phyloP scores from a whole-genome alignment of 768 basidiomycete species.

The Lentinula sp. region DNA sequence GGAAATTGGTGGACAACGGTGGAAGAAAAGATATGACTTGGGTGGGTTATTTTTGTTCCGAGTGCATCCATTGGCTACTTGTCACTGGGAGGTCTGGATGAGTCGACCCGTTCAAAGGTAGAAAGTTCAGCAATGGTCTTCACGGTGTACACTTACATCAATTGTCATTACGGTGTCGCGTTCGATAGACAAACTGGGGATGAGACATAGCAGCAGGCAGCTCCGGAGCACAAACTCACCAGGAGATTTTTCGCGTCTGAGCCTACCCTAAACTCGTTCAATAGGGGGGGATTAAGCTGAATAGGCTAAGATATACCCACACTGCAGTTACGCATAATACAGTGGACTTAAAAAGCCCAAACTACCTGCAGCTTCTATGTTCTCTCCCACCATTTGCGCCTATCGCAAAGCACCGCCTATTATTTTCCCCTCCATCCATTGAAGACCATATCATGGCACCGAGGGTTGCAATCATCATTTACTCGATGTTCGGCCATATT shows the following conservation, averaged over 20 bases:
- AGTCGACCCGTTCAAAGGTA: background rate
- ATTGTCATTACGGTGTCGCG: no score
- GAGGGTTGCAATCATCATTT: conserved; percentile 65
- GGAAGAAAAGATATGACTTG: background rate
- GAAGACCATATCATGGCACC: conserved; percentile 25
- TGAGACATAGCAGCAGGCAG: no score
- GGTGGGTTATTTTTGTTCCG: background rate
- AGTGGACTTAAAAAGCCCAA: background rate
- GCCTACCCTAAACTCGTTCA: background rate
- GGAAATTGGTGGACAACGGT: background rate
- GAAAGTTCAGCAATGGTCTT: no score
- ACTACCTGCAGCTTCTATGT: background rate
- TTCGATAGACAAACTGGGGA: no score
- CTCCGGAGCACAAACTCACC: no score
- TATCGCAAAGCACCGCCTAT: no score
- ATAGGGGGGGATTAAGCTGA: background rate
- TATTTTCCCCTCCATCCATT: no score
- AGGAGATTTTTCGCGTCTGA: background rate
- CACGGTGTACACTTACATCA: no score
- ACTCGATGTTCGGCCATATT: conserved; percentile 72
- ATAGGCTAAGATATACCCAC: background rate
- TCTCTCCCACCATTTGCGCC: background rate
- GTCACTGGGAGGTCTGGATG: background rate
- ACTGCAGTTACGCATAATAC: background rate
- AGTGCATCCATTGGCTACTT: background rate